Percentiles rank a stretch among this genome's conserved stretches.
Conservation (phyloP, 148 eudicot genomes). For the Chenopodium suecicum region DNA sequence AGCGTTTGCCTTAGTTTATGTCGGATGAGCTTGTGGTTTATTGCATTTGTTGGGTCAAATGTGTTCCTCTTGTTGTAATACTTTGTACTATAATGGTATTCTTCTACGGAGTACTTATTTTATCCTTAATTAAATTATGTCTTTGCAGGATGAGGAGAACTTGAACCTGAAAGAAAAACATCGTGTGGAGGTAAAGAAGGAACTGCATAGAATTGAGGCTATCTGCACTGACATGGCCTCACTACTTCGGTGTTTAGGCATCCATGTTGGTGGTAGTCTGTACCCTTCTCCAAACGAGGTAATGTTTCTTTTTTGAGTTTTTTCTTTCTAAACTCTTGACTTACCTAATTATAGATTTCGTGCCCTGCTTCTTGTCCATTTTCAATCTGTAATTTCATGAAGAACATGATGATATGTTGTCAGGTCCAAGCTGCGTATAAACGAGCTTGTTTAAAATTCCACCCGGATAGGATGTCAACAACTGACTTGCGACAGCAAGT, state of each 20-base stretch:
- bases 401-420: neutral
- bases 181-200: conserved; percentile 55
- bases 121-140: neutral
- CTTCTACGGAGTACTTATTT: neutral
- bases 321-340: too few species aligned
- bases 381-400: neutral
- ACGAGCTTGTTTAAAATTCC: conserved; percentile 71
- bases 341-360: neutral
- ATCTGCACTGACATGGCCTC: conserved; percentile 60
- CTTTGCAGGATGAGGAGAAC: conserved; percentile 66
- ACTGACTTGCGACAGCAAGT: conserved; percentile 75
- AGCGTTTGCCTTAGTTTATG: neutral
- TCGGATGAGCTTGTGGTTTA: neutral
- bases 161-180: conserved; percentile 62
- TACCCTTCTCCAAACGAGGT: conserved; percentile 60
- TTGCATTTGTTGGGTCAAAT: neutral
- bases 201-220: conserved; percentile 50
- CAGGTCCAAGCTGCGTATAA: conserved; percentile 90
- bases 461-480: conserved; percentile 75
- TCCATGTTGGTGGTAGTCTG: conserved; percentile 40
- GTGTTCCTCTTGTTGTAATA: neutral
- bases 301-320: conserved; percentile 2
- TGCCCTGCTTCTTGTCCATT: too few species aligned
- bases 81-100: neutral
- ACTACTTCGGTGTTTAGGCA: conserved; percentile 60